phyloP scores from a whole-genome alignment of 495 filamentous ascomycete species.

The Tuber indicum region DNA sequence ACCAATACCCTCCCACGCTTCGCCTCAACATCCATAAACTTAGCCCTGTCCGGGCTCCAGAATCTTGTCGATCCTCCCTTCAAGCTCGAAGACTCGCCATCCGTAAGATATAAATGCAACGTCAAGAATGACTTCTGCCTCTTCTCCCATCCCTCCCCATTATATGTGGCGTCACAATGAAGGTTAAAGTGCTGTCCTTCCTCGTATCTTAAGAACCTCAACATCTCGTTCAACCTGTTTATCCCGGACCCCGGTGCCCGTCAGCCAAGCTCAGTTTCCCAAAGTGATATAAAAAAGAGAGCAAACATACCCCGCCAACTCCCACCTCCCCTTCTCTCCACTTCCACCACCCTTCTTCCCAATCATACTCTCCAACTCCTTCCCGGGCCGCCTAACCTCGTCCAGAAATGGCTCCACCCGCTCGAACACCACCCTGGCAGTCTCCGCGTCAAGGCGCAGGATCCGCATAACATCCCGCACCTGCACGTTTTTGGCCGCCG shows the following conservation, averaged over 20 bases:
- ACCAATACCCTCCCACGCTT: constrained; percentile 54
- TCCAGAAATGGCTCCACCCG: constrained; percentile 51
- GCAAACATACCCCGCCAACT: constrained; percentile 24
- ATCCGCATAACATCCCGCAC: constrained; percentile 56
- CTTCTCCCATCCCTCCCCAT: constrained; percentile 47
- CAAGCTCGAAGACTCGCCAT: constrained; percentile 37
- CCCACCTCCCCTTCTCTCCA: constrained; percentile 46
- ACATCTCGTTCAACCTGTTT: constrained; percentile 55
- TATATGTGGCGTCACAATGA: constrained; percentile 57
- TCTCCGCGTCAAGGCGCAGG: constrained; percentile 51
- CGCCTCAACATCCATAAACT: constrained; percentile 50
- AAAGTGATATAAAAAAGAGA: neutral
- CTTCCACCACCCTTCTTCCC: constrained; percentile 18
- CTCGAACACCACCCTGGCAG: constrained; percentile 50
- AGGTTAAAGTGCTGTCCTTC: constrained; percentile 60
- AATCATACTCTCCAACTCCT: constrained; percentile 22
- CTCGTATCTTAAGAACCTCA: constrained; percentile 60
- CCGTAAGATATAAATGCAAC: constrained; percentile 64
- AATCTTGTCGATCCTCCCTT: constrained; percentile 56
- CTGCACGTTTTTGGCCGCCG: constrained; percentile 34
- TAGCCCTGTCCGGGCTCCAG: constrained; percentile 42
- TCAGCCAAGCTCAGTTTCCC: constrained; percentile 5
- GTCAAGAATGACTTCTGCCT: constrained; percentile 54
- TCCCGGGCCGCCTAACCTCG: constrained; percentile 32
- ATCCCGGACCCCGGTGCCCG: constrained; percentile 25